Evolutionary conservation across 1,139 yeast species (phyloP).

Genomic region (Diutina scorzettiae): DNA sequence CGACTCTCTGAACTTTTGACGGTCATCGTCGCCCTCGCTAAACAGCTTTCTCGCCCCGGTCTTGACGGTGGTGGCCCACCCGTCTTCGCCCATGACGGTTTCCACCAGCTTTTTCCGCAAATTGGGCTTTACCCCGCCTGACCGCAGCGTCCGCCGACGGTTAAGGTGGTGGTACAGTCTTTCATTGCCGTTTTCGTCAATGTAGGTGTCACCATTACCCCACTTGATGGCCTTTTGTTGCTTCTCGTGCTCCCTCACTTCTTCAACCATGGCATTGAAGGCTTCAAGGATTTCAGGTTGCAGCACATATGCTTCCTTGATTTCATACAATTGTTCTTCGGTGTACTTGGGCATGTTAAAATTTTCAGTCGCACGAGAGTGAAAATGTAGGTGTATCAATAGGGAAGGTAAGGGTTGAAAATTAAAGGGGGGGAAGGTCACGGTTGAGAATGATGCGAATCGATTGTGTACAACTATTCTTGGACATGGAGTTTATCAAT

Average conservation of each 20-base stretch:
- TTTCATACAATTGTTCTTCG: constrained; percentile 53
- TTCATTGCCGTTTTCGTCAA: constrained; percentile 36
- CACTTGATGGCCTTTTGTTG: constrained; percentile 22
- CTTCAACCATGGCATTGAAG: constrained; percentile 54
- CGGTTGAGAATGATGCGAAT: too few species aligned
- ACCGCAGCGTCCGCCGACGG: constrained; percentile 52
- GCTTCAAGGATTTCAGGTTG: constrained; percentile 52
- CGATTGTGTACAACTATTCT: too few species aligned
- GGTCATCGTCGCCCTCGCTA: constrained; percentile 39
- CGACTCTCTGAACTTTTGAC: constrained; percentile 34
- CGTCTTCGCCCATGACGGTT: constrained; percentile 57
- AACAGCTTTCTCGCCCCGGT: constrained; percentile 29
- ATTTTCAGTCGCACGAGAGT: constrained; percentile 6
- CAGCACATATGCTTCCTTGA: constrained; percentile 46
- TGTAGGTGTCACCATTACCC: constrained; percentile 36
- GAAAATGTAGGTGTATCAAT: too few species aligned
- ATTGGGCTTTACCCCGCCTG: constrained; percentile 29
- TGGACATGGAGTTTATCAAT: too few species aligned
- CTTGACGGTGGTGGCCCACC: constrained; percentile 63
- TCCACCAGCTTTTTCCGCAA: constrained; percentile 50
- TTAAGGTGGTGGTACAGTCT: constrained; percentile 37
- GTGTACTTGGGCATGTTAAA: constrained; percentile 37
- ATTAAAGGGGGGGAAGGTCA: too few species aligned
- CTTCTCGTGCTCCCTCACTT: constrained; percentile 36
- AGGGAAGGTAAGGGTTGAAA: too few species aligned